Percentiles rank a stretch among this genome's conserved stretches.
Evolutionary conservation across 176 grass and related monocot genomes (phyloP).

Genomic region (Oryza rufipogon): DNA sequence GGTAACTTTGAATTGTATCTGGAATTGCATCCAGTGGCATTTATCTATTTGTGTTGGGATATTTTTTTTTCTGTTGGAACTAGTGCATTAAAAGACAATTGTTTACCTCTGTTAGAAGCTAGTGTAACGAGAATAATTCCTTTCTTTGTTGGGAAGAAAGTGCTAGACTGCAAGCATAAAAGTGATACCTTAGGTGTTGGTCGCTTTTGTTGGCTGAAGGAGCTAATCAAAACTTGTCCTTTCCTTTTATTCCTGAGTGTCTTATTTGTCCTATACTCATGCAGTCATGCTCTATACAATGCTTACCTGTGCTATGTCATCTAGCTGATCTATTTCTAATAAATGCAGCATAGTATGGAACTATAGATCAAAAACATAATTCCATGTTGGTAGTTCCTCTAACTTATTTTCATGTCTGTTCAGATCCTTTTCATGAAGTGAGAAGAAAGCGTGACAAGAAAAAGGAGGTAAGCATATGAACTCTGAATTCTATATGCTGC

Average conservation of each 20-base stretch:
- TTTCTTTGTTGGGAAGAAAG: constrained; percentile 5
- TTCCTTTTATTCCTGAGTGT: constrained; percentile 2
- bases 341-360: background rate
- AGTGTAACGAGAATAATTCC: background rate
- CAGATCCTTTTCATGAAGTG: constrained; percentile 84
- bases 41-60: background rate
- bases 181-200: constrained; percentile 22
- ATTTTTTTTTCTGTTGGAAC: background rate
- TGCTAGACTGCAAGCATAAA: background rate
- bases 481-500: background rate
- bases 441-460: constrained; percentile 74
- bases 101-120: background rate
- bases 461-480: constrained; percentile 65
- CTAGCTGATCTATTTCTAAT: background rate
- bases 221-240: background rate
- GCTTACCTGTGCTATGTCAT: background rate
- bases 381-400: constrained; percentile 18
- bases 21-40: background rate
- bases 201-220: constrained; percentile 6
- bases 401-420: constrained; percentile 39
- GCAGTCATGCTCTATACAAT: constrained; percentile 24
- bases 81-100: background rate
- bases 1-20: background rate
- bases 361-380: background rate
- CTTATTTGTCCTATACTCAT: background rate